Base-by-base conservation (phyloP, 371 early-diverging fungal genomes). In the Cladochytrium tenue region DNA sequence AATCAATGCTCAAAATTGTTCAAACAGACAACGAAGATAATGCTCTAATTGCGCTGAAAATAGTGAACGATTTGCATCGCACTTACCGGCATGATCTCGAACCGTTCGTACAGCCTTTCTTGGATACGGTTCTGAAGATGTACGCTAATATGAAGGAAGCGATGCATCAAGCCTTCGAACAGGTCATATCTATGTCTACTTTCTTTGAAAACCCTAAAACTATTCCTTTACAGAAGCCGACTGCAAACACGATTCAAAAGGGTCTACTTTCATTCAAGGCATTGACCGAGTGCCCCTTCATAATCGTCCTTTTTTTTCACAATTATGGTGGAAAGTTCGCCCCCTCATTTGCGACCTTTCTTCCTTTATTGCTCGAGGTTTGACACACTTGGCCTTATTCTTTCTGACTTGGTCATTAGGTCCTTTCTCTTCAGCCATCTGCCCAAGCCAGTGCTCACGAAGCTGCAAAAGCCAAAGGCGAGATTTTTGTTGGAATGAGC, bases 1-100 rank as follows among this genome's bases (percentile, higher is more conserved):
- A 72, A 5, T 79, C 90, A 5, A 74, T 96, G 53, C 86, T 97
- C 83, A 73, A 87, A 28, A 81, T 95, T 2, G 82, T 98, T 32
- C 81, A 85, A 66, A 84, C 84, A 15, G 99, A 98, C 70, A 97
- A 97, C 68, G 99, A 98, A 79, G 99, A 97, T 28, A 97, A 97
- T 70, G 98, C 92, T 1, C 90, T 93, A 27, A 83, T 94, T 2
- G 88, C 92, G 68, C 83, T 98, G 26, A 95, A 95, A 72, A 92
- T 96, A 35, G 89, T 98, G 62, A 92, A 93, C 59, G 98, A 98
- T 60, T 81, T 98, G 60, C 94, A 96, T 72, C 88, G 95, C 68
- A 85, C 86, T 31, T 96, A 90, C 73, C 89, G 91, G 62, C 13
- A 56, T 3, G 52, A 51, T n/a, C 78, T 96, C 30, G 95, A 95